phyloP scores from a whole-genome alignment of 75 land plant species.

The Pinus taeda region DNA sequence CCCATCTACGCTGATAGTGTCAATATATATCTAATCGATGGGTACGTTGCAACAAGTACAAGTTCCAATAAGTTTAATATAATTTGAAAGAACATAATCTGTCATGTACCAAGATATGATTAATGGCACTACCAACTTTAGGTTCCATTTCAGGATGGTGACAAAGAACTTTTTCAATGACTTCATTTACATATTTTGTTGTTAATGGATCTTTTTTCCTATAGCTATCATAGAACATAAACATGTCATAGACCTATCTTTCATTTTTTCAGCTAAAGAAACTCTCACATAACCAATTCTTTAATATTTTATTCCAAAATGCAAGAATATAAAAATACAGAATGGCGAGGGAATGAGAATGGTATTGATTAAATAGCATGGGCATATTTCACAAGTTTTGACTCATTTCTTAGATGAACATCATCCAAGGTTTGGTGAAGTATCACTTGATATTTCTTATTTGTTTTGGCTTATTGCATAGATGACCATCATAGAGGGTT shows the following conservation, averaged over 20 bases:
- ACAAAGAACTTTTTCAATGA: constrained; percentile 19
- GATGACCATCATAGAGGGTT: too few relatives aligned
- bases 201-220: constrained; percentile 13
- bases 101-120: constrained; percentile 23
- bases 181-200: constrained; percentile 12
- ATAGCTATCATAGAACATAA: neutral
- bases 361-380: too few relatives aligned
- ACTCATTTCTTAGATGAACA: too few relatives aligned
- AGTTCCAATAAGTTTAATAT: neutral
- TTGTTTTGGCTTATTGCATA: too few relatives aligned
- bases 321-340: neutral
- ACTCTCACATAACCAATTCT: neutral
- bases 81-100: neutral
- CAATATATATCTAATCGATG: too few relatives aligned
- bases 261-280: neutral
- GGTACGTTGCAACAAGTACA: too few relatives aligned
- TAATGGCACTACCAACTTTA: constrained; percentile 35
- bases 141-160: constrained; percentile 22
- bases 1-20: too few relatives aligned
- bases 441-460: too few relatives aligned
- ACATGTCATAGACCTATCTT: neutral
- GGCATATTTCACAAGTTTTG: too few relatives aligned
- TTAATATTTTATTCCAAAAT: neutral
- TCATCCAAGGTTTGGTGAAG: too few relatives aligned
- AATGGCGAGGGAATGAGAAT: neutral